Percentiles rank a stretch among this genome's conserved stretches.
Evolutionary conservation across 2,329 filamentous ascomycete species (phyloP).

Genomic region (Clarireedia paspali): DNA sequence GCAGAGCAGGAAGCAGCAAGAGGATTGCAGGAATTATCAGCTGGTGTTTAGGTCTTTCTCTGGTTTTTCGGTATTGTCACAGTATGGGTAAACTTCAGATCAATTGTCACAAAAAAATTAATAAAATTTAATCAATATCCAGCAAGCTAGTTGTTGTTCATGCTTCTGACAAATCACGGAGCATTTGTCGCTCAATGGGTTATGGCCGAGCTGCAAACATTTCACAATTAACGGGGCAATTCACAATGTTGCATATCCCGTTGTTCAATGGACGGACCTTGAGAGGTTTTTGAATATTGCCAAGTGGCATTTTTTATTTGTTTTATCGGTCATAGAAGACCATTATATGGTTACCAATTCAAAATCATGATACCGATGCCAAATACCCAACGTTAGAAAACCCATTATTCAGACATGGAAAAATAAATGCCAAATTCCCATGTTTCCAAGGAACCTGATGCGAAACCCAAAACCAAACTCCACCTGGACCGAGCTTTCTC

Average conservation of each 20-base stretch:
- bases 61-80: not conserved
- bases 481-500: conserved; percentile 2
- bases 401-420: not conserved
- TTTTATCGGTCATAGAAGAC: conserved; percentile 10
- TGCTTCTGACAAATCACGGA: too few relatives aligned
- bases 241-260: too few relatives aligned
- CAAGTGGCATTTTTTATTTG: conserved; percentile 19
- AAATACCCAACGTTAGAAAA: conserved; percentile 3
- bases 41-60: conserved; percentile 4
- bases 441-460: not conserved
- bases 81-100: not conserved
- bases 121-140: too few relatives aligned
- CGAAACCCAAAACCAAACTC: conserved; percentile 6
- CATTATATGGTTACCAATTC: conserved; percentile 10
- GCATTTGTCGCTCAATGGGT: too few relatives aligned
- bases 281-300: conserved; percentile 3
- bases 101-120: not conserved
- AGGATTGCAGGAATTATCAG: conserved; percentile 6
- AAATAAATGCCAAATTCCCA: not conserved
- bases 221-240: too few relatives aligned
- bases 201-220: too few relatives aligned
- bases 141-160: too few relatives aligned
- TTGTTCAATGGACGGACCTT: too few relatives aligned
- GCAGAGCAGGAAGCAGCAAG: conserved; percentile 7
- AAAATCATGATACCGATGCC: conserved; percentile 10